These are phyloP conservation scores for Blastomyces emzantsi DNA, from an alignment of 2,329 filamentous ascomycete species.

Conservation along the genomic window DNA sequence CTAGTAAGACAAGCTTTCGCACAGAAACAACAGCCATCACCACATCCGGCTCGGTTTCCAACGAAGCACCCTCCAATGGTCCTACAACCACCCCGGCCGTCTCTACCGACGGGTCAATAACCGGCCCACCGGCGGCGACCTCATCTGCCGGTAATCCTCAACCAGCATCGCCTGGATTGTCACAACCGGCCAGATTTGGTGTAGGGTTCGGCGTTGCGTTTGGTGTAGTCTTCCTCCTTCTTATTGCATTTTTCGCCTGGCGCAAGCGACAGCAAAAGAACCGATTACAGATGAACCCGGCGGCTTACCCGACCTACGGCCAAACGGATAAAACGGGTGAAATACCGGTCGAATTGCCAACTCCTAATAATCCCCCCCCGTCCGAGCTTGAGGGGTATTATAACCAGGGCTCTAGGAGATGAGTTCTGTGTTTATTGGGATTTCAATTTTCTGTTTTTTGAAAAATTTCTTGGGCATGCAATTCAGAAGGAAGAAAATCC, in stretches of 20 bases:
- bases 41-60: neutral
- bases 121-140: neutral
- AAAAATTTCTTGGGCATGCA: too few relatives aligned
- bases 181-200: neutral
- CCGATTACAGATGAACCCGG: neutral
- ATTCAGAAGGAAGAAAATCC: neutral
- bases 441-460: neutral
- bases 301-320: neutral
- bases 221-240: neutral
- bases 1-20: neutral
- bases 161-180: neutral
- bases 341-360: neutral
- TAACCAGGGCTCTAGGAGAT: neutral
- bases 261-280: neutral
- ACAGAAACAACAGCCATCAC: neutral
- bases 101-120: neutral
- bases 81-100: neutral
- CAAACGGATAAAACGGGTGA: neutral
- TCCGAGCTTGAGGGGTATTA: neutral
- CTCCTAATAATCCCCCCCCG: neutral
- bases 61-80: neutral
- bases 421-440: neutral
- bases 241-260: neutral
- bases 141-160: neutral
- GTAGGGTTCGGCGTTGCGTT: slow-evolving; percentile 1